Conservation (phyloP, 306 rosid species). For the Prunus armeniaca region DNA sequence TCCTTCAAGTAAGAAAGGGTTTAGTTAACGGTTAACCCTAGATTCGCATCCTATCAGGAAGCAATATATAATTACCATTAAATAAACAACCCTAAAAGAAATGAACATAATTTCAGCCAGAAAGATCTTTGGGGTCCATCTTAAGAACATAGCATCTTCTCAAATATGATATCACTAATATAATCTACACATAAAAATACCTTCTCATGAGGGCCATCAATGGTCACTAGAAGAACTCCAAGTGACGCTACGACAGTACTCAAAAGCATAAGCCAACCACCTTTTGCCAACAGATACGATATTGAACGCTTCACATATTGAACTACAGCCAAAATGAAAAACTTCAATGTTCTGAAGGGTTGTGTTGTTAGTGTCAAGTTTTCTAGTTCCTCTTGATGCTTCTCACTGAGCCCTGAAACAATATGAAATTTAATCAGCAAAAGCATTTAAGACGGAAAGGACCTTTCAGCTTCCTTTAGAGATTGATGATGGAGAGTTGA, state of each 20-base stretch:
- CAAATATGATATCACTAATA: constrained; percentile 16
- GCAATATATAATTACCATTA: not conserved
- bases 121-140: not conserved
- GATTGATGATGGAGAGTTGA: not conserved
- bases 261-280: constrained; percentile 87
- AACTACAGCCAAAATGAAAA: constrained; percentile 64
- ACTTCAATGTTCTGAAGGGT: constrained; percentile 82
- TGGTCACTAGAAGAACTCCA: constrained; percentile 59
- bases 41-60: not conserved
- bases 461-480: not conserved
- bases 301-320: constrained; percentile 52
- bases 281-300: constrained; percentile 62
- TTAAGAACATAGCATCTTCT: not conserved
- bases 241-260: constrained; percentile 44
- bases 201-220: constrained; percentile 77
- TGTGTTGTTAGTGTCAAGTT: constrained; percentile 72
- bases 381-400: constrained; percentile 64
- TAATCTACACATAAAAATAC: constrained; percentile 34
- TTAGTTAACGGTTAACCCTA: not conserved
- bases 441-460: not conserved
- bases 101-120: not conserved
- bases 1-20: not conserved
- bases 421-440: constrained; percentile 25
- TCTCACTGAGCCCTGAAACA: constrained; percentile 56
- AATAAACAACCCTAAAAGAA: not conserved